A percentile compares a stretch with the other conserved stretches of the same genome.
These are phyloP conservation scores for Clohesyomyces aquaticus DNA, from an alignment of 495 filamentous ascomycete species.

Conservation along the genomic window DNA sequence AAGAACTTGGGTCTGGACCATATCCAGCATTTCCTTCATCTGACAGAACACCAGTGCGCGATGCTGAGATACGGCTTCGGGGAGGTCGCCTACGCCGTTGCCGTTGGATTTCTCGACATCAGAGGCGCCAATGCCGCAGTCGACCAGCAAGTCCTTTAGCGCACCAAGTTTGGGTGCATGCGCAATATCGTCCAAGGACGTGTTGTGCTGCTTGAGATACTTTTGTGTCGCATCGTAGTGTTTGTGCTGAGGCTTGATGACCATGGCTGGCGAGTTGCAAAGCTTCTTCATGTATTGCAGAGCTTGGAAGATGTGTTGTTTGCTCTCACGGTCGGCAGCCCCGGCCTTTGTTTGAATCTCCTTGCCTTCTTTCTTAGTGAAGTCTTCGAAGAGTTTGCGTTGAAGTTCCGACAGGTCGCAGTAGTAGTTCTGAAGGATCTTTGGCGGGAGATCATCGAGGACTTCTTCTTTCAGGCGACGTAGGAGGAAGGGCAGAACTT, in stretches of 20 bases:
- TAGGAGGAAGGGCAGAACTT: constrained; percentile 94
- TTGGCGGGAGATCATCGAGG: constrained; percentile 91
- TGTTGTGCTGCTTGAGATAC: constrained; percentile 67
- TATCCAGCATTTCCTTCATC: constrained; percentile 99
- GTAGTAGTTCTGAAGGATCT: constrained; percentile 99
- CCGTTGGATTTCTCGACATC: constrained; percentile 51
- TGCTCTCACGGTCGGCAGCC: constrained; percentile 80
- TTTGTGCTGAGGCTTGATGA: constrained; percentile 91
- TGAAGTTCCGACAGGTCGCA: constrained; percentile 97
- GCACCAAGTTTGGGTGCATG: constrained; percentile 94
- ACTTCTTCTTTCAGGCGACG: constrained; percentile 98
- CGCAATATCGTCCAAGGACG: constrained; percentile 76
- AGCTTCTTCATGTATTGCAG: constrained; percentile 99
- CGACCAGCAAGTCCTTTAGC: constrained; percentile 83
- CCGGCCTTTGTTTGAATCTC: constrained; percentile 77
- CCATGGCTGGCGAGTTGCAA: constrained; percentile 94
- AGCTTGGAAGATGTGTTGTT: constrained; percentile 98
- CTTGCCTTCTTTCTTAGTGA: constrained; percentile 88
- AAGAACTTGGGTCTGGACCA: constrained; percentile 91
- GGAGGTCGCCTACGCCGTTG: constrained; percentile 53
- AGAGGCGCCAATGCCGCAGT: constrained; percentile 89
- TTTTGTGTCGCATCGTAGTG: constrained; percentile 83
- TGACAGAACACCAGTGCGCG: constrained; percentile 97
- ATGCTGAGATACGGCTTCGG: constrained; percentile 86
- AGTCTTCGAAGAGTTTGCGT: constrained; percentile 93